These are phyloP conservation scores for Corymbia calophylla DNA, from an alignment of 441 rosid species.

Conservation along the genomic window DNA sequence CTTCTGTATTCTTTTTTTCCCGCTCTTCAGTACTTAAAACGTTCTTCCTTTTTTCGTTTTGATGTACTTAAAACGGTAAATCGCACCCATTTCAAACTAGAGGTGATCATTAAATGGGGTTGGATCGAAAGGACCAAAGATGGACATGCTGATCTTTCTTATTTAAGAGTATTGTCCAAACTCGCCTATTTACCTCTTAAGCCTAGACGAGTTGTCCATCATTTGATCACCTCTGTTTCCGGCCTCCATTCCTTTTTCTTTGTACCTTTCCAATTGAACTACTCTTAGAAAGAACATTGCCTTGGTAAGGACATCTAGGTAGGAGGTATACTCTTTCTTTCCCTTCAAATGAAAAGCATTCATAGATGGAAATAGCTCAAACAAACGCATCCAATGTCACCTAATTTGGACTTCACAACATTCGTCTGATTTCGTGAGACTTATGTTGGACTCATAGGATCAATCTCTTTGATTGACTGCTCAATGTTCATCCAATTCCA, in stretches of 20 bases:
- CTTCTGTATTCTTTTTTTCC: not conserved
- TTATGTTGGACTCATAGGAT: not conserved
- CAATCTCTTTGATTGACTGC: not conserved
- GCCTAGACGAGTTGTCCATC: fast-evolving
- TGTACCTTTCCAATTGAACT: not conserved
- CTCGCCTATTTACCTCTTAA: fast-evolving
- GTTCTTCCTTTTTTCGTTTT: fast-evolving
- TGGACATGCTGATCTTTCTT: not conserved
- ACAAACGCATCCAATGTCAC: not conserved
- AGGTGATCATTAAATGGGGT: not conserved
- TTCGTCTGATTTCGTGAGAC: not conserved
- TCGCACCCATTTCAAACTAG: not conserved
- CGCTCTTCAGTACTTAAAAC: not conserved
- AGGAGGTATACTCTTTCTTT: not conserved
- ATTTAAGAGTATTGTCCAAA: not conserved
- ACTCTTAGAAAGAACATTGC: not conserved
- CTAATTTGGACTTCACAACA: not conserved
- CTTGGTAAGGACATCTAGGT: not conserved
- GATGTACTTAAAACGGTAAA: not conserved
- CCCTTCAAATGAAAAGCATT: not conserved
- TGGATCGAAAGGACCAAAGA: not conserved
- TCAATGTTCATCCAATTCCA: not conserved
- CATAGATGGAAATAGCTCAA: not conserved
- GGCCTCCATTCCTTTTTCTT: not conserved
- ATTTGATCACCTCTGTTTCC: not conserved